Conservation (phyloP, 2,329 filamentous ascomycete genomes). For the Trichoderma aggressivum region DNA sequence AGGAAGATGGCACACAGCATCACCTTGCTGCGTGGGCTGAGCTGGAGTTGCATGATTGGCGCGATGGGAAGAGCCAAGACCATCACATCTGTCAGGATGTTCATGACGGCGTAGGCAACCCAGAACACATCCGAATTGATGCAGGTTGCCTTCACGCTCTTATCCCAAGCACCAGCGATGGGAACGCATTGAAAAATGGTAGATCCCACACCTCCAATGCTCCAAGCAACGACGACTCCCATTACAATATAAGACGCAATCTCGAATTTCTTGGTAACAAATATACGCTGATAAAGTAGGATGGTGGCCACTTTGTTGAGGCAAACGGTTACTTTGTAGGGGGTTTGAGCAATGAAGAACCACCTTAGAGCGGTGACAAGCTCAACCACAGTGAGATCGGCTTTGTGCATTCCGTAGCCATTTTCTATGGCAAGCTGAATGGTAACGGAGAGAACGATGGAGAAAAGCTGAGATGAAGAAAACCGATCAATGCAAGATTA, state of each 20-base stretch:
- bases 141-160: conserved; percentile 36
- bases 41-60: conserved; percentile 32
- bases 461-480: neutral
- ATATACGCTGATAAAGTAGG: conserved; percentile 49
- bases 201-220: conserved; percentile 38
- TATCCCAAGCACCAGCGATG: conserved; percentile 42
- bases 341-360: conserved; percentile 47
- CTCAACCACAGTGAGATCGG: conserved; percentile 31
- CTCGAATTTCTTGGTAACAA: conserved; percentile 41
- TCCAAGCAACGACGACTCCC: conserved; percentile 40
- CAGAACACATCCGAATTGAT: conserved; percentile 43
- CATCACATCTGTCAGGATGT: conserved; percentile 37
- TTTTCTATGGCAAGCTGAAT: conserved; percentile 31
- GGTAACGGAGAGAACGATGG: conserved; percentile 8
- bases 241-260: conserved; percentile 38
- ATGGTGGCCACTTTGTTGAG: conserved; percentile 50
- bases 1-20: conserved; percentile 37
- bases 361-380: conserved; percentile 29
- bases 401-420: conserved; percentile 40
- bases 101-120: conserved; percentile 42
- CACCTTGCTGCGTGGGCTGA: conserved; percentile 33
- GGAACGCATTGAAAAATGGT: conserved; percentile 48
- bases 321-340: conserved; percentile 49
- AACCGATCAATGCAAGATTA: neutral
- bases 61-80: conserved; percentile 37